These are phyloP conservation scores for Holtermannia corniformis DNA, from an alignment of 768 basidiomycete species.

Conservation along the genomic window DNA sequence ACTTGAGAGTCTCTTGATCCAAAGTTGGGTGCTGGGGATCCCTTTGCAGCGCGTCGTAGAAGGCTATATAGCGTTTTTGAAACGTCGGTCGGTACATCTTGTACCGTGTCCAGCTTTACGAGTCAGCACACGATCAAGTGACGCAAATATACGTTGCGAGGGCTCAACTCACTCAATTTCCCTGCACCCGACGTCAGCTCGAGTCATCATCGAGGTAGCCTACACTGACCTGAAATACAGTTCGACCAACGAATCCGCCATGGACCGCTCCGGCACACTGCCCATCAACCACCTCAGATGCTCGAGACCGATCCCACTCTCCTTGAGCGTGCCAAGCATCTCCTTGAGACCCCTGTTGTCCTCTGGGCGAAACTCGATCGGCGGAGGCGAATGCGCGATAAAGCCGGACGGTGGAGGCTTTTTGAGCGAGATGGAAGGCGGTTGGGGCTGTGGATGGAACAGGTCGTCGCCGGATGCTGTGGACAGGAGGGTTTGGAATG, in stretches of 20 bases:
- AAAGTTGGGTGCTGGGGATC: constrained; percentile 39
- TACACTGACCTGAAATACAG: constrained; percentile 22
- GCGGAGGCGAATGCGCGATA: constrained; percentile 15
- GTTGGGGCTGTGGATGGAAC: constrained; percentile 27
- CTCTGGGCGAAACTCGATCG: constrained; percentile 22
- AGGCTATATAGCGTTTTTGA: constrained; percentile 35
- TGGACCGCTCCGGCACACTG: constrained; percentile 37
- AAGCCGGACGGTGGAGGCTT: constrained; percentile 30
- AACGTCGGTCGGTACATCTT: constrained; percentile 41
- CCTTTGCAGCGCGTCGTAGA: constrained; percentile 37
- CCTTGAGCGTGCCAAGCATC: constrained; percentile 37
- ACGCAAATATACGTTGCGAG: neutral
- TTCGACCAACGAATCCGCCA: constrained; percentile 40
- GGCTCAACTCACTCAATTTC: constrained; percentile 32
- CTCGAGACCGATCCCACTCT: constrained; percentile 39
- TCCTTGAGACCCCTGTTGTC: constrained; percentile 33
- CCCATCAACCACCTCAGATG: constrained; percentile 39
- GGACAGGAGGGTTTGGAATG: constrained; percentile 21
- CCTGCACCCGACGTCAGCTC: constrained; percentile 1
- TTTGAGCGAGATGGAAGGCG: constrained; percentile 12
- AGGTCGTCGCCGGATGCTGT: constrained; percentile 35
- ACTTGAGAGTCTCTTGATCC: constrained; percentile 39
- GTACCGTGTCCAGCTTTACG: constrained; percentile 42
- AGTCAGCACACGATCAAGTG: constrained; percentile 1
- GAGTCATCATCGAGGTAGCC: neutral